Conservation (phyloP, 441 rosid species). For the Erodium chrysanthum region DNA sequence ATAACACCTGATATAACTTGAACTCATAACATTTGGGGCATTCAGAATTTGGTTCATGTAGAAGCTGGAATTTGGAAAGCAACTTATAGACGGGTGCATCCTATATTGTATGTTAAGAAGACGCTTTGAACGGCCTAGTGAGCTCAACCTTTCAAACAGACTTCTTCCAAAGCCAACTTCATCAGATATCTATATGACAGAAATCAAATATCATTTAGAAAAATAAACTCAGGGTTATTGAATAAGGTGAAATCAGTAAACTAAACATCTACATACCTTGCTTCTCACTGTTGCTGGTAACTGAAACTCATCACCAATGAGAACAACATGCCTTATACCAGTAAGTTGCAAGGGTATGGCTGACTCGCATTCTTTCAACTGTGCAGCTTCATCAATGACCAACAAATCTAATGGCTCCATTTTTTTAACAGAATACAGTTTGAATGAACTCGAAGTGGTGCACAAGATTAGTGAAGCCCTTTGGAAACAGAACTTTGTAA, state of each 20-base stretch:
- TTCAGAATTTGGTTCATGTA: constrained; percentile 6
- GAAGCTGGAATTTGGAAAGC: constrained; percentile 10
- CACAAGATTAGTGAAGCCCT: constrained; percentile 18
- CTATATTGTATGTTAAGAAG: constrained; percentile 15
- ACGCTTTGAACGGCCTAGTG: constrained; percentile 3
- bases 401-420: constrained; percentile 13
- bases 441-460: constrained; percentile 17
- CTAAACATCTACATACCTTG: constrained; percentile 6
- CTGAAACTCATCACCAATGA: constrained; percentile 13
- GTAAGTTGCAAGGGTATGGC: constrained; percentile 18
- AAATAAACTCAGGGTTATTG: neutral
- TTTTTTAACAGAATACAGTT: constrained; percentile 6
- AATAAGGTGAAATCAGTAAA: neutral
- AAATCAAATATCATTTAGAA: neutral
- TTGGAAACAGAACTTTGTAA: constrained; percentile 13
- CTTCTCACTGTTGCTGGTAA: constrained; percentile 16
- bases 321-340: constrained; percentile 15
- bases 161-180: constrained; percentile 15
- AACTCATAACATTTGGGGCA: constrained; percentile 1
- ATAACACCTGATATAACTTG: neutral
- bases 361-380: constrained; percentile 23
- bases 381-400: constrained; percentile 23
- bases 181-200: constrained; percentile 11
- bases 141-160: constrained; percentile 13
- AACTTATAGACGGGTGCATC: constrained; percentile 13